phyloP scores from a whole-genome alignment of 495 filamentous ascomycete species.

The Aspergillus hancockii region DNA sequence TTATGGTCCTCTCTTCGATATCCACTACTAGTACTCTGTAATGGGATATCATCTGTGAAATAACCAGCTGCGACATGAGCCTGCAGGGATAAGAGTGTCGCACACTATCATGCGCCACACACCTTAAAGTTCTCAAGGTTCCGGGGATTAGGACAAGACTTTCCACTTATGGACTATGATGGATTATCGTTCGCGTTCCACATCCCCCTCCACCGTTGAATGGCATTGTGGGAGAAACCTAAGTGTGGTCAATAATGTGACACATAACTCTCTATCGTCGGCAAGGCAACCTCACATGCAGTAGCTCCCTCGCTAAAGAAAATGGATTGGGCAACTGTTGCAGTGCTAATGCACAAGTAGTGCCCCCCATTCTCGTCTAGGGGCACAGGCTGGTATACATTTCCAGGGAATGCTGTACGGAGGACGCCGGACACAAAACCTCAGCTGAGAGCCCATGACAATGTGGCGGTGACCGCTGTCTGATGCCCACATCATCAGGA shows the following conservation, averaged over 20 bases:
- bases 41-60: neutral
- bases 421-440: neutral
- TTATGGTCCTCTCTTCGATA: neutral
- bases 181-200: neutral
- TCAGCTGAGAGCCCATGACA: conserved; percentile 6
- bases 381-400: conserved; percentile 8
- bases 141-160: neutral
- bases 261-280: conserved; percentile 21
- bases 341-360: conserved; percentile 22
- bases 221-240: conserved; percentile 4
- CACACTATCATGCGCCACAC: conserved; percentile 4
- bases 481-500: neutral
- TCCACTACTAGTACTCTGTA: neutral
- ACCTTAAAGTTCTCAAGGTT: neutral
- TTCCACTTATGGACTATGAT: neutral
- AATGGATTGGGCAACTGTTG: conserved; percentile 10
- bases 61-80: neutral
- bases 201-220: neutral
- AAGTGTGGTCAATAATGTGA: conserved; percentile 16
- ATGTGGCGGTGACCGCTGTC: conserved; percentile 5
- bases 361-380: conserved; percentile 5
- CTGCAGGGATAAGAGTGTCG: conserved; percentile 2
- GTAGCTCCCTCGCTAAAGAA: conserved; percentile 17
- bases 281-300: conserved; percentile 30
- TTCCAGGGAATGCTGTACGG: neutral